These are phyloP conservation scores for Poa annua DNA, from an alignment of 176 grass and related monocot species.

Conservation along the genomic window DNA sequence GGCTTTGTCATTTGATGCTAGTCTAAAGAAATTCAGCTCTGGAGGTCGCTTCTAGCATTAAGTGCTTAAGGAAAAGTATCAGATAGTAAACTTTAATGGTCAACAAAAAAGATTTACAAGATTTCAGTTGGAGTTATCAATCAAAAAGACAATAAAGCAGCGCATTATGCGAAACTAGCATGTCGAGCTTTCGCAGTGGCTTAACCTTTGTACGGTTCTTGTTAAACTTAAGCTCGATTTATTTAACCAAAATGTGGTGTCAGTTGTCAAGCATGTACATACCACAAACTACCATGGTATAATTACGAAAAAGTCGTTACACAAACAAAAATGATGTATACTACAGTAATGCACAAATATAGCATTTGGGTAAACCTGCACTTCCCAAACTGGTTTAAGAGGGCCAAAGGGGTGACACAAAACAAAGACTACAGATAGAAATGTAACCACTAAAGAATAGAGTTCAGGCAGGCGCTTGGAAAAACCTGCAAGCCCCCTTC, in stretches of 20 bases:
- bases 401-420: neutral
- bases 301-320: neutral
- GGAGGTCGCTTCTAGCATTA: neutral
- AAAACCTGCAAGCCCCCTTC: conserved; percentile 89
- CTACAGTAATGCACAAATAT: neutral
- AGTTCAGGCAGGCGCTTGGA: neutral
- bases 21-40: neutral
- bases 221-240: neutral
- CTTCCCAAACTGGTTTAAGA: neutral
- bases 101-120: neutral
- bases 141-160: neutral
- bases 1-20: neutral
- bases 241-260: neutral
- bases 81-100: neutral
- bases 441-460: neutral
- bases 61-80: neutral
- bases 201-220: neutral
- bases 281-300: neutral
- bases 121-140: neutral
- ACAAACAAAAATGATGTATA: neutral
- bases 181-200: neutral
- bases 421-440: neutral
- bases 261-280: neutral
- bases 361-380: conserved; percentile 3
- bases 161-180: neutral